Percentiles rank a stretch among this genome's conserved stretches.
These are phyloP conservation scores for Neurospora tetrasperma DNA, from an alignment of 495 filamentous ascomycete species.

Conservation along the genomic window DNA sequence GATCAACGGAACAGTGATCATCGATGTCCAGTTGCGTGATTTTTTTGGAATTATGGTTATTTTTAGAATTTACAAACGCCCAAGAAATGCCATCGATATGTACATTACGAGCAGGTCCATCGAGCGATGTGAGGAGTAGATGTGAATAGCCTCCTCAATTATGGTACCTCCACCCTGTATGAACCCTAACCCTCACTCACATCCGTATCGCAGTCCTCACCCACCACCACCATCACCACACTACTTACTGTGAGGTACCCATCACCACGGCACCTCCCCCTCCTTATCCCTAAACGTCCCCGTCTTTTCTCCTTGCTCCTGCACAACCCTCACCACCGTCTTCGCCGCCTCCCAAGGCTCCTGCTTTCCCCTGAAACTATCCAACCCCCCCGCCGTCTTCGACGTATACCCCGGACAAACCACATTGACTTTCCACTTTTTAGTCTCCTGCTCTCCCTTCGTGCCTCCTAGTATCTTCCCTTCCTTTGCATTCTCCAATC, in stretches of 20 bases:
- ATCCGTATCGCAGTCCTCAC: background rate
- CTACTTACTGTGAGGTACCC: background rate
- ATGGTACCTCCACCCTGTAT: background rate
- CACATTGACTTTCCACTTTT: conserved; percentile 19
- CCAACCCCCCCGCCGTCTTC: conserved; percentile 10
- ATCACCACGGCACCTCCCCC: conserved; percentile 8
- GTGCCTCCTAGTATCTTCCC: background rate
- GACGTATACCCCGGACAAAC: conserved; percentile 13
- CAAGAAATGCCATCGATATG: too few relatives aligned
- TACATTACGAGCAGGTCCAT: too few relatives aligned
- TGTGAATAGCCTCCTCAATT: too few relatives aligned
- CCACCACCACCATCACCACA: background rate
- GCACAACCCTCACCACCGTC: conserved; percentile 8
- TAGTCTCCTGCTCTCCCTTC: background rate
- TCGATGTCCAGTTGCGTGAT: too few relatives aligned
- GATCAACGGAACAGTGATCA: too few relatives aligned
- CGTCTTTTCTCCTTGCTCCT: conserved; percentile 13
- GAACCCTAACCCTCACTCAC: background rate
- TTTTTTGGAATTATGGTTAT: too few relatives aligned
- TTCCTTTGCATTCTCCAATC: conserved; percentile 1
- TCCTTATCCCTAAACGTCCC: conserved; percentile 11
- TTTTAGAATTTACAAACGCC: too few relatives aligned
- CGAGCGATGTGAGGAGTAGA: too few relatives aligned
- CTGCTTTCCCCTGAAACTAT: background rate
- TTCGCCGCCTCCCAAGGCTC: conserved; percentile 9